phyloP scores from a whole-genome alignment of 768 basidiomycete species.

The Psilocybe cubensis region DNA sequence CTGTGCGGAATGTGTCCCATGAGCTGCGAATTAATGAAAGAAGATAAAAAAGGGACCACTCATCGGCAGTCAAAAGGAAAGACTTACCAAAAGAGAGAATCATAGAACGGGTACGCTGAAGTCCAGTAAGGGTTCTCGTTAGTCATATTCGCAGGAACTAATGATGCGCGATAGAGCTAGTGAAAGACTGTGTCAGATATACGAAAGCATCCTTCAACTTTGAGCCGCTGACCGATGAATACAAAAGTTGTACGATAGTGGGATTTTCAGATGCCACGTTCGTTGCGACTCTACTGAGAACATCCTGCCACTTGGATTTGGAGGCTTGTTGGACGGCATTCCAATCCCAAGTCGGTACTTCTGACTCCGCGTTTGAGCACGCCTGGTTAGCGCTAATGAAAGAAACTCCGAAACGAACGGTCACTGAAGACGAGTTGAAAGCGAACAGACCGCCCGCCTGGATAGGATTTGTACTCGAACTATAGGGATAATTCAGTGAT shows the following conservation, averaged over 20 bases:
- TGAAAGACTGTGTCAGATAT: not conserved
- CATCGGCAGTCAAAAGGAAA: not conserved
- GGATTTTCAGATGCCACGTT: slow-evolving; percentile 40
- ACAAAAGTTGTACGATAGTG: slow-evolving; percentile 46
- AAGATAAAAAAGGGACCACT: not conserved
- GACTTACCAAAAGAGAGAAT: slow-evolving; percentile 52
- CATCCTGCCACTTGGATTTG: slow-evolving; percentile 43
- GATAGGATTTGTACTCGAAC: slow-evolving; percentile 36
- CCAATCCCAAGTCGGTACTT: slow-evolving; percentile 54
- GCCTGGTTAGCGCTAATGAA: slow-evolving; percentile 56
- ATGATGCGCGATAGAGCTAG: slow-evolving; percentile 50
- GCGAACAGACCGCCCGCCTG: slow-evolving; percentile 51
- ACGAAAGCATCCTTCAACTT: not conserved
- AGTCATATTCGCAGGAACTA: slow-evolving; percentile 56
- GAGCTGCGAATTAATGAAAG: slow-evolving; percentile 34
- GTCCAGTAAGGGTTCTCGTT: slow-evolving; percentile 56
- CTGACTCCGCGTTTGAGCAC: slow-evolving; percentile 59
- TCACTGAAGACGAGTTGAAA: slow-evolving; percentile 41
- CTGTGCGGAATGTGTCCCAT: slow-evolving; percentile 58
- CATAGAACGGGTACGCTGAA: slow-evolving; percentile 49
- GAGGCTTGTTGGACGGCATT: slow-evolving; percentile 42
- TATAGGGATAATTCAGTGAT: slow-evolving; percentile 40
- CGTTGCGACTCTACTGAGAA: slow-evolving; percentile 39
- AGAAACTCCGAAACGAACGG: slow-evolving; percentile 61
- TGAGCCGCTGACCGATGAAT: slow-evolving; percentile 43